Conservation (phyloP, 2,329 filamentous ascomycete species). For the Paracorniculantispora psalliotae region DNA sequence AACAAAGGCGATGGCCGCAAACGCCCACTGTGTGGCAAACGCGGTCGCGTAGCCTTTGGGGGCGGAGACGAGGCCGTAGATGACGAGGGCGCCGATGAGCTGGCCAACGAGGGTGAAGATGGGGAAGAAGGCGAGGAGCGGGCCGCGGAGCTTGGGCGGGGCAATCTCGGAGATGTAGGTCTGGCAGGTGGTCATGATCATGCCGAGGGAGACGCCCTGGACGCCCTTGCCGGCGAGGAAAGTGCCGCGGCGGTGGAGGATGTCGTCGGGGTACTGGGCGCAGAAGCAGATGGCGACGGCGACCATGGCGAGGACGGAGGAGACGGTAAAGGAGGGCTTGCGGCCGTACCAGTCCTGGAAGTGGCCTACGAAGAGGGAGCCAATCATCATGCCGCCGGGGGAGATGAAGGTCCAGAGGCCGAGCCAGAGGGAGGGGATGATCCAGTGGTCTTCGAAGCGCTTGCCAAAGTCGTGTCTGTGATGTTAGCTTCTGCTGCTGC, state of each 20-base stretch:
- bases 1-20: constrained; percentile 36
- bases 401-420: constrained; percentile 39
- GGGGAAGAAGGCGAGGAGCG: constrained; percentile 44
- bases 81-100: constrained; percentile 39
- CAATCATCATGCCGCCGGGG: constrained; percentile 34
- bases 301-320: constrained; percentile 31
- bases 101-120: constrained; percentile 45
- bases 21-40: constrained; percentile 41
- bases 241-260: constrained; percentile 27
- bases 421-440: constrained; percentile 39
- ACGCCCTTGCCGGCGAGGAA: constrained; percentile 43
- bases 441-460: constrained; percentile 25
- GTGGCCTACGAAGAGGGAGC: constrained; percentile 32
- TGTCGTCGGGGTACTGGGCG: constrained; percentile 18
- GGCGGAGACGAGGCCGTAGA: constrained; percentile 29
- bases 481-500: no score
- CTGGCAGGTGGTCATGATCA: constrained; percentile 37
- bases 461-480: constrained; percentile 30
- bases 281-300: constrained; percentile 30
- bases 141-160: constrained; percentile 40
- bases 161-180: constrained; percentile 49
- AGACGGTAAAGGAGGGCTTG: constrained; percentile 29
- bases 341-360: constrained; percentile 37
- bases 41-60: constrained; percentile 34
- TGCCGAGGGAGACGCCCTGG: constrained; percentile 40